Evolutionary conservation across 1,284 basidiomycete species (phyloP), one percentile per base, ranked within the genome.

Genomic region (Ustilago hordei): DNA sequence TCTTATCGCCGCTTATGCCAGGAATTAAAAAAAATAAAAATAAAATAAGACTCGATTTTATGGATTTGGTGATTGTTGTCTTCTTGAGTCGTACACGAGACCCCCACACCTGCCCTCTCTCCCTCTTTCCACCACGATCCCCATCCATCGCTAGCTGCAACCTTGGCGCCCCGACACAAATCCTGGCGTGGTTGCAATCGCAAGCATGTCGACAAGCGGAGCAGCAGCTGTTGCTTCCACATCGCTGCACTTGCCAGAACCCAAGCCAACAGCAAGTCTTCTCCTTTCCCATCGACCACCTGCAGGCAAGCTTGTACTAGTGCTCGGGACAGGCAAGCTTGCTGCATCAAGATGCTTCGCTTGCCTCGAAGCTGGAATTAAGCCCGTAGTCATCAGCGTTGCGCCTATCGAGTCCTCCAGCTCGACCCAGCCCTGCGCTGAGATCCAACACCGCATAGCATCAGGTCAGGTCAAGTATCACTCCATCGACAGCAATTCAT

Each of bases 311-410:
- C 34, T 69, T 2, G 73, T 60, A 4, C 39, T 97, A 39, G 89
- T 98, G 53, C 83, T 96, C 39, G 95, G 95, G 2, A 90, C 91
- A 2, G 91, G 91, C 38, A 83, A 89, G 13, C 89, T 97, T 1
- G 94, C 94, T 0, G 93, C 94, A 0, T 90, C 90, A 31, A 90
- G 95, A 43, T 91, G 92, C 6, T 93, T 93, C 81, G 88, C 92
- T 2, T 91, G 93, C 4, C 89, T 96, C 48, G 94, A 96, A 84
- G 92, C 95, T 0, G 92, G 92, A 64, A 91, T 93, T 1, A 82
- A 85, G 12, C 94, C 96, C 35, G 86, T 92, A 35, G 87, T 97
- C 32, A 85, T 93, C 3, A 61, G 59, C 9, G 35, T 76, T 41
- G 55, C 41, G 3, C 8, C 60, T 6, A 53, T 15, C n/a, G 56